These are phyloP conservation scores for Arxiozyma slooffiae DNA, from an alignment of 1,139 yeast genomes.

Conservation along the genomic window DNA sequence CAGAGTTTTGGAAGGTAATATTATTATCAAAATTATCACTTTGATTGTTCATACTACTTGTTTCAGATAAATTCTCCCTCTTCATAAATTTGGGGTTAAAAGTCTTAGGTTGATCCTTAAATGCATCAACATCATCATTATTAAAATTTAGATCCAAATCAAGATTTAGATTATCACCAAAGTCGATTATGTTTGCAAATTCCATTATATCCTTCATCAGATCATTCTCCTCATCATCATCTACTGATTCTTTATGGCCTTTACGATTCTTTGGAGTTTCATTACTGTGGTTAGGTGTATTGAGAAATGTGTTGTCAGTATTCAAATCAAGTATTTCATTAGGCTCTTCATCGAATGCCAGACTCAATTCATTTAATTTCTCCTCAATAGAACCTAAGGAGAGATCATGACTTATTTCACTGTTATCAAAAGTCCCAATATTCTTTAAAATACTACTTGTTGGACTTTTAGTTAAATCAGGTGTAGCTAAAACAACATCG, in stretches of 20 bases:
- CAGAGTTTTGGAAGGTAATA: background rate
- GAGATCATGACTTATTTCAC: conserved; percentile 8
- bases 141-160: conserved; percentile 20
- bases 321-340: background rate
- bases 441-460: conserved; percentile 46
- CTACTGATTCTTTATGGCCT: background rate
- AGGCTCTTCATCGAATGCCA: conserved; percentile 11
- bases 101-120: conserved; percentile 5
- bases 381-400: conserved; percentile 23
- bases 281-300: background rate
- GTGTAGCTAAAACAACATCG: conserved; percentile 25
- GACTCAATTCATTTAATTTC: conserved; percentile 18
- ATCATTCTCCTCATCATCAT: conserved; percentile 27
- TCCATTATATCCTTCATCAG: conserved; percentile 39
- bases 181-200: conserved; percentile 56
- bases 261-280: background rate
- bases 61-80: background rate
- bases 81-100: conserved; percentile 11
- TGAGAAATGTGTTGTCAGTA: background rate
- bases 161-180: conserved; percentile 38
- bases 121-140: background rate
- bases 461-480: conserved; percentile 34
- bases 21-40: background rate
- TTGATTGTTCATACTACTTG: background rate
- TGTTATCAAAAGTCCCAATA: conserved; percentile 24